A percentile compares a stretch with the other conserved stretches of the same genome.
phyloP scores from a whole-genome alignment of 2,329 filamentous ascomycete species.

The Fusarium protoensiforme region DNA sequence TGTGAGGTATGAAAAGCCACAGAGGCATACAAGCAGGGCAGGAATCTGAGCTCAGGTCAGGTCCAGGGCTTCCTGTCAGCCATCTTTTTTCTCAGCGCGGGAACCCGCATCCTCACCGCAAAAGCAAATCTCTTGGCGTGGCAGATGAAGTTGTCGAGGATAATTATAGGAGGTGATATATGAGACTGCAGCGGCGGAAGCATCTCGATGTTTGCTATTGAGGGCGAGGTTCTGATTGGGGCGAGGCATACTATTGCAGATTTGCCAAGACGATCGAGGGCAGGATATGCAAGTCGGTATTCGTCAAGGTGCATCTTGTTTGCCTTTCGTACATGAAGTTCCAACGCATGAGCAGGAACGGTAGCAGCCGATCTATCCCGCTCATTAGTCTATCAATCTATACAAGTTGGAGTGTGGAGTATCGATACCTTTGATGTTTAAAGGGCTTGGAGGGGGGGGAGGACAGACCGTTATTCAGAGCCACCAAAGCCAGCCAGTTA shows the following conservation, averaged over 20 bases:
- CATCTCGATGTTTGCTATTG: neutral
- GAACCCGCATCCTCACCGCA: conserved; percentile 8
- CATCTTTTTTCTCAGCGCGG: conserved; percentile 11
- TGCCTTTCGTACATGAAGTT: neutral
- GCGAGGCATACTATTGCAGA: neutral
- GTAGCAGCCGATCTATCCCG: neutral
- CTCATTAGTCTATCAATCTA: conserved; percentile 6
- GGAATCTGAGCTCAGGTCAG: conserved; percentile 26
- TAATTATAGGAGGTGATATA: neutral
- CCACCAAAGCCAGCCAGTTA: neutral
- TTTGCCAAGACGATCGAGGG: conserved; percentile 1
- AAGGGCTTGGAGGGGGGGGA: neutral
- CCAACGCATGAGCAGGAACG: neutral
- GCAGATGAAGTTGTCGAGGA: neutral
- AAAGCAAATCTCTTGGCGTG: neutral
- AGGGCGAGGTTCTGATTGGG: neutral
- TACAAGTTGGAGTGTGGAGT: neutral
- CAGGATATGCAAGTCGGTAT: neutral
- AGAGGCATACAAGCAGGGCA: neutral
- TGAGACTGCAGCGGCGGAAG: neutral
- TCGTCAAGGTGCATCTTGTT: neutral
- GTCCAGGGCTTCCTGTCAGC: neutral
- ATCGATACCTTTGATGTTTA: neutral
- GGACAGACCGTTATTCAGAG: neutral
- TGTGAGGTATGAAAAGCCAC: conserved; percentile 3